Evolutionary conservation across 2,329 filamentous ascomycete genomes (phyloP).

Genomic region (Cladophialophora immunda): DNA sequence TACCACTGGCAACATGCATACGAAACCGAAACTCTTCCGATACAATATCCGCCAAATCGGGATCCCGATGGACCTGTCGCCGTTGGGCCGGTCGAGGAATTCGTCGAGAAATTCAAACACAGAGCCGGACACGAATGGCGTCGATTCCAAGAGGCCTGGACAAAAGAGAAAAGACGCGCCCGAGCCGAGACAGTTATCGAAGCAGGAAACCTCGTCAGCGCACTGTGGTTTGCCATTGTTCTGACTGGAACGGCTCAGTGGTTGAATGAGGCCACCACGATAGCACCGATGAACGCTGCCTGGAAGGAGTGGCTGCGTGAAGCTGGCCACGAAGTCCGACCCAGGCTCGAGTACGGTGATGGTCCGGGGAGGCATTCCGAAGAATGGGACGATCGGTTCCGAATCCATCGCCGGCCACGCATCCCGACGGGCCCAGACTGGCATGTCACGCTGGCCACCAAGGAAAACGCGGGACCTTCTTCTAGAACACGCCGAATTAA

Average conservation of each 20-base stretch:
- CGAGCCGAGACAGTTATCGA: constrained; percentile 15
- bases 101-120: constrained; percentile 15
- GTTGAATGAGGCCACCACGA: constrained; percentile 45
- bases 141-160: constrained; percentile 28
- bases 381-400: constrained; percentile 16
- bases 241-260: constrained; percentile 54
- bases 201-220: constrained; percentile 51
- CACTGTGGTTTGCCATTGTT: constrained; percentile 59
- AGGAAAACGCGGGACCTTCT: neutral
- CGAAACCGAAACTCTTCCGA: constrained; percentile 19
- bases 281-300: constrained; percentile 50
- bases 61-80: neutral
- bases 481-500: constrained; percentile 13
- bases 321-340: constrained; percentile 40
- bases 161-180: constrained; percentile 11
- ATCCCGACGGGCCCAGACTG: constrained; percentile 16
- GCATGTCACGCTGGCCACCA: constrained; percentile 15
- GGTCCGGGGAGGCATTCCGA: constrained; percentile 3
- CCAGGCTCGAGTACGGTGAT: neutral
- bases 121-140: constrained; percentile 24
- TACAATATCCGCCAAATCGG: constrained; percentile 14
- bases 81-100: neutral
- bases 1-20: constrained; percentile 36
- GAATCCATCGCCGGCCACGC: constrained; percentile 18
- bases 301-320: constrained; percentile 53